Base-by-base conservation (phyloP, 345 rosid species). In the Punica granatum region DNA sequence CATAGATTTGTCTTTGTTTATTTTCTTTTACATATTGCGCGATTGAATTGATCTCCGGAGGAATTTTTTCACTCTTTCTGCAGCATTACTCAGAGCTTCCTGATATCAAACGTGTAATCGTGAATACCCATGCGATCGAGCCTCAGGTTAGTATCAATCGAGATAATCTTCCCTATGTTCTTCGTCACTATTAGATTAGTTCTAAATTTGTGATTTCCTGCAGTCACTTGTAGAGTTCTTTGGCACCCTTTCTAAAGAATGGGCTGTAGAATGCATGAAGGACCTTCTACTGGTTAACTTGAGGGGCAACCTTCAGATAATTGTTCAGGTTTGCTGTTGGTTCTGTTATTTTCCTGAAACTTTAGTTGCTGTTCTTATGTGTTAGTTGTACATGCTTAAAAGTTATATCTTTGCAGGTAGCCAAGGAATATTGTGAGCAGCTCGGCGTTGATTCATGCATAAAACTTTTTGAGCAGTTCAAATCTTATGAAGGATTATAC, bases 241-340 rank as follows among this genome's bases (percentile, higher is more conserved):
- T 53, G 99, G 99, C 43, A 90, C 98, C 70, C 96, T 95, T 61
- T 95, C 99, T 43, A 83, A 90, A 60, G 99, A 95, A 64, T 95
- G 99, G 99, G 99, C 97, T 70, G 76, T 95, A 80, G 99, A 95
- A 80, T 95, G 99, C 88, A 95, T 95, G 98, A 95, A 92, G 80
- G 99, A 95, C 78, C 98, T 95, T 68, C 73, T 92, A 62, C 80
- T 95, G 72, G 98, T 90, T 73, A 95, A 95, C 76, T 78, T 88
- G 63, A 84, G 99, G 64, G 99, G 85, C 76, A 95, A 95, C 74
- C 94, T 95, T 74, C 99, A 95, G 85, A 95, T 95, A 75, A 95
- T 95, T 35, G 99, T 95, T 74, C 99, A 95, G 90, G 76, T 73
- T 39, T 34, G 32, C 51, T 77, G 69, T 68, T 70, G 58, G 33